Evolutionary conservation across 139 green algal genomes (phyloP).

Genomic region (Chlorella ohadii): DNA sequence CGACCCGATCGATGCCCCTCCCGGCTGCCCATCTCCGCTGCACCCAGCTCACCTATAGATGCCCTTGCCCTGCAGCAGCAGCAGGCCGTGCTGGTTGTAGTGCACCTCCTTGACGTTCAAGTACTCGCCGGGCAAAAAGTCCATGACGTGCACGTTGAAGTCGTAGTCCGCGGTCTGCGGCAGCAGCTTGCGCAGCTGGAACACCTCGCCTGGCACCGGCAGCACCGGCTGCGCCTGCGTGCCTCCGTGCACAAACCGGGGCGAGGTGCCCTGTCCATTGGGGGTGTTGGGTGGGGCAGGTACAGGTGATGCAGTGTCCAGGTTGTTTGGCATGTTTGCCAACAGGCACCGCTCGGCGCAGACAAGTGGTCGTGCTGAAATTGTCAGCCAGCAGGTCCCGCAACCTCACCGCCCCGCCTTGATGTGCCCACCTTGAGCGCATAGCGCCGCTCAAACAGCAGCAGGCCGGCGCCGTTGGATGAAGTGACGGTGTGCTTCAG

Average conservation of each 20-base stretch:
- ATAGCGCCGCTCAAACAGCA: constrained; percentile 82
- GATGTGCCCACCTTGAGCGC: constrained; percentile 25
- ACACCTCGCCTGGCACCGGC: constrained; percentile 81
- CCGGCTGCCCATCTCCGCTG: background rate
- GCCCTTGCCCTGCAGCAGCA: constrained; percentile 92
- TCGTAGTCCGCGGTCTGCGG: constrained; percentile 86
- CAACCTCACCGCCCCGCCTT: no score
- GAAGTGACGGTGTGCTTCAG: constrained; percentile 26
- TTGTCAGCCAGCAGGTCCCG: no score
- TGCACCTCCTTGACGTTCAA: constrained; percentile 95
- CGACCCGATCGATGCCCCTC: background rate
- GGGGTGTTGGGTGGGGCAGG: no score
- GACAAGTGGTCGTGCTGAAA: background rate
- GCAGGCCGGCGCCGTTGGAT: constrained; percentile 60
- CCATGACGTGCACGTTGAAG: constrained; percentile 97
- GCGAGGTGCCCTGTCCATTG: constrained; percentile 21
- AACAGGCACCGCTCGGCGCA: background rate
- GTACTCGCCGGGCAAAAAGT: constrained; percentile 86
- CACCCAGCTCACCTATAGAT: constrained; percentile 77
- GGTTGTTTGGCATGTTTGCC: background rate
- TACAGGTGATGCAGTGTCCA: no score
- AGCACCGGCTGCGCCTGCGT: constrained; percentile 73
- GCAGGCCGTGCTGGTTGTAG: constrained; percentile 97
- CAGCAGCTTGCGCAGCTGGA: constrained; percentile 92
- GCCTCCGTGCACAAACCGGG: constrained; percentile 63